Conservation (phyloP, 306 rosid genomes). For the Hippophae gyantsensis region DNA sequence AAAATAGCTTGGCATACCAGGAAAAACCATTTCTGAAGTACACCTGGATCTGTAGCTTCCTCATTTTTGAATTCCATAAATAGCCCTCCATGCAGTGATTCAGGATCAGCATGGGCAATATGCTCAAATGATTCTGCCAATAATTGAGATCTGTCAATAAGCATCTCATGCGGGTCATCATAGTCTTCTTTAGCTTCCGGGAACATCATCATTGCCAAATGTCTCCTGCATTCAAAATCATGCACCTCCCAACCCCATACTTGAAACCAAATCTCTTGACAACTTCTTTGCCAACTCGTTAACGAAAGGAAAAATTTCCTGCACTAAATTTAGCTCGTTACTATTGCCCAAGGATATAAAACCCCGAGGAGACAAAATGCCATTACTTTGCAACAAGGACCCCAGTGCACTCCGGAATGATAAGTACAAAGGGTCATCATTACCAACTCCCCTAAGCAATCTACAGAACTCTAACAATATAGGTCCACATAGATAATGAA, state of each 20-base stretch:
- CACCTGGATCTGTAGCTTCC: constrained; percentile 89
- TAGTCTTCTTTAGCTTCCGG: constrained; percentile 49
- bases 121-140: constrained; percentile 65
- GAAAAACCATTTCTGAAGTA: constrained; percentile 72
- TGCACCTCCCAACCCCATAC: constrained; percentile 32
- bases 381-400: constrained; percentile 27
- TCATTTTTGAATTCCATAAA: constrained; percentile 71
- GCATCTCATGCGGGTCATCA: constrained; percentile 66
- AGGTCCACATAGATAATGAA: constrained; percentile 27
- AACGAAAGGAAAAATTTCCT: constrained; percentile 43
- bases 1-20: constrained; percentile 70
- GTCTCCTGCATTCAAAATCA: constrained; percentile 62
- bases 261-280: constrained; percentile 35
- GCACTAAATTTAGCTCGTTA: constrained; percentile 21
- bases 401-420: constrained; percentile 41
- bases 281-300: constrained; percentile 35
- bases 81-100: constrained; percentile 43
- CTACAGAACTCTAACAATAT: constrained; percentile 56
- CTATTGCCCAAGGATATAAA: constrained; percentile 6
- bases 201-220: constrained; percentile 61
- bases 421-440: constrained; percentile 42
- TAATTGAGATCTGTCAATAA: constrained; percentile 65
- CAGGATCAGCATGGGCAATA: constrained; percentile 37
- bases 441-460: constrained; percentile 36
- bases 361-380: constrained; percentile 11